Conservation (phyloP, 371 early-diverging fungal genomes). For the Mortierella sp. region DNA sequence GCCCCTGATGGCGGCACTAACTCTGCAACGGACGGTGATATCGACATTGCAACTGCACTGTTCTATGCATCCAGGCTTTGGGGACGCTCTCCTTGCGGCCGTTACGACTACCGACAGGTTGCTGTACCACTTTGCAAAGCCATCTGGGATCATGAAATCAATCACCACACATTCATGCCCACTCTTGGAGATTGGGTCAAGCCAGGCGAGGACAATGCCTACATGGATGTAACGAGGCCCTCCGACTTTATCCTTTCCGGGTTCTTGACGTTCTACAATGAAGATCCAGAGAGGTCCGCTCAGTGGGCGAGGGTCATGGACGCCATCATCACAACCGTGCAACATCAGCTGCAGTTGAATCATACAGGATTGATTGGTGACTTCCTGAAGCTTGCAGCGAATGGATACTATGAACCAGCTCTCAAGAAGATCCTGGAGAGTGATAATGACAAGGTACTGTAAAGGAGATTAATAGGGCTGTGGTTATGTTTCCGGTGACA, state of each 20-base stretch:
- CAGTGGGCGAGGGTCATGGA: constrained; percentile 65
- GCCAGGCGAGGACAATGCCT: constrained; percentile 63
- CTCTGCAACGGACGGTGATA: constrained; percentile 70
- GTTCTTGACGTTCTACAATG: constrained; percentile 66
- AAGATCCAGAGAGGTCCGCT: constrained; percentile 61
- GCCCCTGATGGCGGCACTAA: constrained; percentile 74
- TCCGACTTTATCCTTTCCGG: constrained; percentile 71
- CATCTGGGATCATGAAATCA: constrained; percentile 66
- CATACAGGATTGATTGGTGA: constrained; percentile 72
- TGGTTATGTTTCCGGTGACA: neutral
- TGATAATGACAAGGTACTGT: constrained; percentile 46
- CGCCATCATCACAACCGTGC: constrained; percentile 58
- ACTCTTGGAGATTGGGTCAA: constrained; percentile 72
- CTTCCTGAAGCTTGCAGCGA: constrained; percentile 61
- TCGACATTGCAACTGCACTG: constrained; percentile 67
- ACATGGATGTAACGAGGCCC: constrained; percentile 61
- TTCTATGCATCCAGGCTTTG: constrained; percentile 67
- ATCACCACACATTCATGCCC: constrained; percentile 66
- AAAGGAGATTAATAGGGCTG: neutral
- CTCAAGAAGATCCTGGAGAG: constrained; percentile 59
- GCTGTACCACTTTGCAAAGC: constrained; percentile 59
- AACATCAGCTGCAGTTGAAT: constrained; percentile 58
- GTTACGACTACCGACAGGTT: constrained; percentile 60
- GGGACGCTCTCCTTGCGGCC: constrained; percentile 62
- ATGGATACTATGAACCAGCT: constrained; percentile 59